Percentiles rank a stretch among this genome's conserved stretches.
phyloP scores from a whole-genome alignment of 169 alveolate species.

The Perkinsus chesapeaki region DNA sequence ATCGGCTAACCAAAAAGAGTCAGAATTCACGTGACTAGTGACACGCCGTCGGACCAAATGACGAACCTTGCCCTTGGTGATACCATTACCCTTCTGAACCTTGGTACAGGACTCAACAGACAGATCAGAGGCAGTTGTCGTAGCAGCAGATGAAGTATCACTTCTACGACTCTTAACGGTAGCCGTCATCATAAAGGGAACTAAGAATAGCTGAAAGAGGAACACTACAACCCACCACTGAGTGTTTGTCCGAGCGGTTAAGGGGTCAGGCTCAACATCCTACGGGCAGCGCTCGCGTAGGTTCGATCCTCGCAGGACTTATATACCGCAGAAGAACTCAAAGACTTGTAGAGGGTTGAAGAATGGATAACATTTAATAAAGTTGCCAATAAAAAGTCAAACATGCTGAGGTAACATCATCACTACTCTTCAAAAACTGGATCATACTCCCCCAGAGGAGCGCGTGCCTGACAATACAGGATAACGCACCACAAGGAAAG shows the following conservation, averaged over 20 bases:
- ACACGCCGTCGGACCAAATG: background rate
- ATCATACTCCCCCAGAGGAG: background rate
- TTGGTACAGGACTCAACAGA: background rate
- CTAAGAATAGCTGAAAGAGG: background rate
- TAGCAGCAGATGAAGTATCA: background rate
- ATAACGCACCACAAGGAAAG: too few species aligned
- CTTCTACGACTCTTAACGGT: background rate
- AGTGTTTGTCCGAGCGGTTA: background rate
- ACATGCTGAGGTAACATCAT: background rate
- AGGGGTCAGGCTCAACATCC: background rate
- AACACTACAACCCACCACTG: background rate
- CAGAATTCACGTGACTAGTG: background rate
- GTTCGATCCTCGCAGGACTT: background rate
- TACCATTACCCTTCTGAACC: background rate
- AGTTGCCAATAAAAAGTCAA: too few species aligned
- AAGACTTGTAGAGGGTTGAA: too few species aligned
- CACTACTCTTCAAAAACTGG: background rate
- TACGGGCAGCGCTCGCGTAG: background rate
- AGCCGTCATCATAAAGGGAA: background rate
- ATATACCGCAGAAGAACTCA: too few species aligned
- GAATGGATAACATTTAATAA: too few species aligned
- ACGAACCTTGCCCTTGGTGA: background rate
- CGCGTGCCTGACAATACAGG: background rate
- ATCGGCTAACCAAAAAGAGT: background rate
- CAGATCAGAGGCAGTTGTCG: background rate